A percentile compares a stretch with the other conserved stretches of the same genome.
Conservation (phyloP, 805 yeast genomes). For the Cyberlindnera xylosilytica region DNA sequence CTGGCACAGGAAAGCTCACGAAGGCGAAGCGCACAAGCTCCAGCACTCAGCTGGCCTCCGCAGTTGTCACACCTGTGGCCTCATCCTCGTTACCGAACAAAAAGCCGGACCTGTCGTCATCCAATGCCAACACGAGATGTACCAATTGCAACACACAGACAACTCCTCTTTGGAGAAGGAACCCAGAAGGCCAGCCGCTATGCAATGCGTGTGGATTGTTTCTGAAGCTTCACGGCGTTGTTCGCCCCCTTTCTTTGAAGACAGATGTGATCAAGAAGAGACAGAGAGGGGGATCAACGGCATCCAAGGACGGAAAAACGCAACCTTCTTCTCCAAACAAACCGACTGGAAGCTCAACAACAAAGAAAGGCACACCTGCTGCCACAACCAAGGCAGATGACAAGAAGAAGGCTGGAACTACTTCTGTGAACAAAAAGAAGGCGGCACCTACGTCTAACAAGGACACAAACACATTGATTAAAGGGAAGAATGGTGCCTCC, state of each 20-base stretch:
- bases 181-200: conserved; percentile 86
- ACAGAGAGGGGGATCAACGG: conserved; percentile 51
- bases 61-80: conserved; percentile 1
- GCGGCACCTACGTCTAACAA: too few relatives aligned
- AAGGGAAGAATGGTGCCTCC: not conserved
- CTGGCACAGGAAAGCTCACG: conserved; percentile 17
- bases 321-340: conserved; percentile 23
- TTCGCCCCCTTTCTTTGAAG: conserved; percentile 84
- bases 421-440: conserved; percentile 5
- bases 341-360: not conserved
- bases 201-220: conserved; percentile 97
- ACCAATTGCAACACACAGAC: conserved; percentile 89
- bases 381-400: conserved; percentile 1
- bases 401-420: conserved; percentile 10
- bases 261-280: conserved; percentile 92
- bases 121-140: conserved; percentile 41
- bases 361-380: not conserved
- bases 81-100: not conserved
- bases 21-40: conserved; percentile 23
- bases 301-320: conserved; percentile 17
- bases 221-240: conserved; percentile 90
- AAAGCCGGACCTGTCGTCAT: conserved; percentile 2
- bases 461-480: not conserved
- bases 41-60: conserved; percentile 16
- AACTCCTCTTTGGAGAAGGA: conserved; percentile 94